Percentiles rank a stretch among this genome's conserved stretches.
These are phyloP conservation scores for Trichoderma sp. DNA, from an alignment of 2,329 filamentous ascomycete species.

Conservation along the genomic window DNA sequence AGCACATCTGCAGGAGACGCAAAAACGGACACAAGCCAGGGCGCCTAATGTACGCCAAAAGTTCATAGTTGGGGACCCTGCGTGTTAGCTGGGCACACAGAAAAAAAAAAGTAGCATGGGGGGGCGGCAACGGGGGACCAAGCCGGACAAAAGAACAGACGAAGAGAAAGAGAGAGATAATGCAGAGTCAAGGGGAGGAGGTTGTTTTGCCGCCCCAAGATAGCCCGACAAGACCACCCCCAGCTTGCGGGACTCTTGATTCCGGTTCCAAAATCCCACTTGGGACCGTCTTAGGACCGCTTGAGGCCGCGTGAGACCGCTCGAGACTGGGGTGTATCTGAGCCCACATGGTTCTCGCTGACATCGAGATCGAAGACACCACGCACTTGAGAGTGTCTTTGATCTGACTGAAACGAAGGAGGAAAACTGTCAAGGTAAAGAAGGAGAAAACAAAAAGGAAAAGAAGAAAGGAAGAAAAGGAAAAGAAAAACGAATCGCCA, in stretches of 20 bases:
- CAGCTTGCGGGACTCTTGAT: background rate
- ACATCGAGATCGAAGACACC: background rate
- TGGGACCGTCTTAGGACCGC: background rate
- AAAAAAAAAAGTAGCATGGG: background rate
- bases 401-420: background rate
- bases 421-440: background rate
- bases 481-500: background rate
- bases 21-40: background rate
- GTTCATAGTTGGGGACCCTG: background rate
- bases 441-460: background rate
- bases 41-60: background rate
- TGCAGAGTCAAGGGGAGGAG: constrained; percentile 1
- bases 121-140: background rate
- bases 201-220: background rate
- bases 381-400: background rate
- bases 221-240: background rate
- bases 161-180: background rate
- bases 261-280: background rate
- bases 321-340: background rate
- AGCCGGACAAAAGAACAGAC: background rate
- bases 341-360: background rate
- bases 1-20: background rate
- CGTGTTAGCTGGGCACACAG: background rate
- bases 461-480: background rate
- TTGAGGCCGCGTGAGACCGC: background rate